phyloP scores from a whole-genome alignment of 148 eudicot genomes.

The Rhododendron henanense region DNA sequence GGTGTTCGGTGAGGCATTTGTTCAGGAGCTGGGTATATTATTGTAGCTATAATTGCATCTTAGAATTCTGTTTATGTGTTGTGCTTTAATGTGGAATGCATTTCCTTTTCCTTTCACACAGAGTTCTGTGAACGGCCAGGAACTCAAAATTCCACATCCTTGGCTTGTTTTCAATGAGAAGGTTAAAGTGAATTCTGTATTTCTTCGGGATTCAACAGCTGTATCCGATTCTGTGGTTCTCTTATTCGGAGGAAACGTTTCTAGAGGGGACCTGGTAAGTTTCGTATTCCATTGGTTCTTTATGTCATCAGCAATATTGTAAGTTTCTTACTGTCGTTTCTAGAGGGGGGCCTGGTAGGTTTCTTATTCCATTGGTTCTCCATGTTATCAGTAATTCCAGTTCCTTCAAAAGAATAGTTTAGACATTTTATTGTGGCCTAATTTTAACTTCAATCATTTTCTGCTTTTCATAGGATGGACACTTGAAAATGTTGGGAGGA shows the following conservation, averaged over 20 bases:
- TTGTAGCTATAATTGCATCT: neutral
- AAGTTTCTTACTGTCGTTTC: slow-evolving; percentile 21
- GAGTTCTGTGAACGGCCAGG: slow-evolving; percentile 90
- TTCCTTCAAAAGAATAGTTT: neutral
- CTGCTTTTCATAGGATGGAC: slow-evolving; percentile 61
- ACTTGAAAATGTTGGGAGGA: slow-evolving; percentile 92
- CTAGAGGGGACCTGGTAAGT: slow-evolving; percentile 63
- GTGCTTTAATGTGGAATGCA: neutral
- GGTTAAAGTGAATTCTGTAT: slow-evolving; percentile 89
- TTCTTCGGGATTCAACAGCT: slow-evolving; percentile 89
- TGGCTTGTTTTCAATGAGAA: slow-evolving; percentile 98
- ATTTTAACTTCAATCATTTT: neutral
- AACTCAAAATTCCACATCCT: slow-evolving; percentile 69
- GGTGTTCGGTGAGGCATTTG: neutral
- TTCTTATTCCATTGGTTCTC: slow-evolving; percentile 8
- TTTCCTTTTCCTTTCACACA: slow-evolving; percentile 19
- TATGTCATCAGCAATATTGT: neutral
- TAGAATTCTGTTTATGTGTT: neutral
- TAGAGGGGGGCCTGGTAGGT: slow-evolving; percentile 63
- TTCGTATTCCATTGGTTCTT: slow-evolving; percentile 3
- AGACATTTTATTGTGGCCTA: neutral
- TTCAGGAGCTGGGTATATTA: neutral
- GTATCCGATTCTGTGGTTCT: slow-evolving; percentile 86
- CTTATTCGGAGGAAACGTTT: slow-evolving; percentile 77
- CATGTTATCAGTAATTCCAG: neutral